A percentile compares a stretch with the other conserved stretches of the same genome.
These are phyloP conservation scores for Fusarium dlaminii DNA, from an alignment of 2,329 filamentous ascomycete species.

Conservation along the genomic window DNA sequence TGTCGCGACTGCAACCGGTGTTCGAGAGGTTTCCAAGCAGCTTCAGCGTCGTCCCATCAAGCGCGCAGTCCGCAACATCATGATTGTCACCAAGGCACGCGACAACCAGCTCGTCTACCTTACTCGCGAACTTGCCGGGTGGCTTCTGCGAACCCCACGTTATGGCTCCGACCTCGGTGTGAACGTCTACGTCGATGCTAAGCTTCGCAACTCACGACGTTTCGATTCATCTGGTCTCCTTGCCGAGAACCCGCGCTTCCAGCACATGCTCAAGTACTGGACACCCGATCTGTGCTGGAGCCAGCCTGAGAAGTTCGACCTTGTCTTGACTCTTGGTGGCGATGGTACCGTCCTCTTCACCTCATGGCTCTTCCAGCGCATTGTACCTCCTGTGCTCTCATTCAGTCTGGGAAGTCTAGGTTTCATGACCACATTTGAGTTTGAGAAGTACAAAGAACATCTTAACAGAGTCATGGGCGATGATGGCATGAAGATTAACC, in stretches of 20 bases:
- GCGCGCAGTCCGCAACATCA: constrained; percentile 89
- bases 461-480: constrained; percentile 92
- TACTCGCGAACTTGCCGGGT: constrained; percentile 86
- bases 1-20: constrained; percentile 93
- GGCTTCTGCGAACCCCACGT: constrained; percentile 87
- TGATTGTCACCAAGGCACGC: constrained; percentile 98
- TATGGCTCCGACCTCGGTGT: constrained; percentile 92
- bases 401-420: constrained; percentile 87
- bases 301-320: constrained; percentile 92
- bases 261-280: constrained; percentile 92
- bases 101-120: constrained; percentile 92
- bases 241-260: constrained; percentile 77
- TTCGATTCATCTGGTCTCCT: constrained; percentile 82
- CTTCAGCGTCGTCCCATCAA: constrained; percentile 91
- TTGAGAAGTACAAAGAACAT: constrained; percentile 86
- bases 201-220: constrained; percentile 86
- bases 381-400: constrained; percentile 85
- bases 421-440: constrained; percentile 91
- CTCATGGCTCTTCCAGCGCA: constrained; percentile 90
- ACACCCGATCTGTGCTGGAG: constrained; percentile 95
- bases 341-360: constrained; percentile 90
- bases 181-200: constrained; percentile 98
- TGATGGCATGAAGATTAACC: constrained; percentile 93
- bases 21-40: constrained; percentile 95
- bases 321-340: constrained; percentile 88